Evolutionary conservation across 2,329 filamentous ascomycete genomes (phyloP).

Genomic region (Epichloe sibirici): DNA sequence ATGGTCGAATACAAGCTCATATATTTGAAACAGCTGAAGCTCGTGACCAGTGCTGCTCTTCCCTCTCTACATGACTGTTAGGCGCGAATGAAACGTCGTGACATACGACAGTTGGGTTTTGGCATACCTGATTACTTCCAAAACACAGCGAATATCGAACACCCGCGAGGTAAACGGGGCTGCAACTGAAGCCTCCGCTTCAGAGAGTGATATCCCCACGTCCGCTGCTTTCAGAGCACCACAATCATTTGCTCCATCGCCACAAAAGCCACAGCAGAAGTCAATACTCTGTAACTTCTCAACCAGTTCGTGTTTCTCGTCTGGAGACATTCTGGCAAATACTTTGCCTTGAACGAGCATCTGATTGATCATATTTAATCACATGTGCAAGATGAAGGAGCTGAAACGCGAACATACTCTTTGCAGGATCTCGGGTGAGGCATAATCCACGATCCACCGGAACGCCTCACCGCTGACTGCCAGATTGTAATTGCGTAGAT

Average conservation of each 20-base stretch:
- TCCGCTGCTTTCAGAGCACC: slow-evolving; percentile 94
- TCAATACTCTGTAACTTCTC: slow-evolving; percentile 95
- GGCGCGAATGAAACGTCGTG: neutral
- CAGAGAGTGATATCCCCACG: slow-evolving; percentile 91
- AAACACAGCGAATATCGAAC: slow-evolving; percentile 93
- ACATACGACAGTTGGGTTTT: too few relatives aligned
- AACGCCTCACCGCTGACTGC: slow-evolving; percentile 91
- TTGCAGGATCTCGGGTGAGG: slow-evolving; percentile 64
- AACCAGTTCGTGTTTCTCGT: slow-evolving; percentile 95
- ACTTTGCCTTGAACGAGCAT: slow-evolving; percentile 89
- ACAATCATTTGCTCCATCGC: slow-evolving; percentile 95
- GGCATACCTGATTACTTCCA: slow-evolving; percentile 68
- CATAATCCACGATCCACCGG: slow-evolving; percentile 91
- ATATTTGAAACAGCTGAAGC: slow-evolving; percentile 99
- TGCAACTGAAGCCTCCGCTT: slow-evolving; percentile 96
- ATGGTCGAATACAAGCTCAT: slow-evolving; percentile 99
- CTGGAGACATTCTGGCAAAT: slow-evolving; percentile 96
- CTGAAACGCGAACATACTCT: slow-evolving; percentile 32
- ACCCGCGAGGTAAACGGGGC: slow-evolving; percentile 91
- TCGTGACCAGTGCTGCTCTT: slow-evolving; percentile 88
- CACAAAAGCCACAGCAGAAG: slow-evolving; percentile 92
- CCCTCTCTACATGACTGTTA: slow-evolving; percentile 53
- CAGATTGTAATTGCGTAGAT: slow-evolving; percentile 73
- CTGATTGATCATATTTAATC: slow-evolving; percentile 24
- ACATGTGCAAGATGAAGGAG: neutral